Conservation (phyloP, 768 basidiomycete genomes). For the Rhizopogon sp. region DNA sequence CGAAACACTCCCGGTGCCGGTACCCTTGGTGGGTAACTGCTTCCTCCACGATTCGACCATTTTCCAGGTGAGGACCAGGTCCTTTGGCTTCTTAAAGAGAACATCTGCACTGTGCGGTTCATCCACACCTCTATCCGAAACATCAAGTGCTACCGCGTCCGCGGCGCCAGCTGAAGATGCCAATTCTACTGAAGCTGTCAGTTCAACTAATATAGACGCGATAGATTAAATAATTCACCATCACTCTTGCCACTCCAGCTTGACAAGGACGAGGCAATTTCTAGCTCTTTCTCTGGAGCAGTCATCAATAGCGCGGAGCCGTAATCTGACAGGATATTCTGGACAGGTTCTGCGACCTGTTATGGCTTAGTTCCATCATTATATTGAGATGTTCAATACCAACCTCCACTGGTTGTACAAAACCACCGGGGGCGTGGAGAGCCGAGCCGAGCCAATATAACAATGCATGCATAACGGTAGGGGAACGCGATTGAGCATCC, state of each 20-base stretch:
- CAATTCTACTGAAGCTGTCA: constrained; percentile 9
- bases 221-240: constrained; percentile 11
- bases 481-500: constrained; percentile 33
- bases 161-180: constrained; percentile 17
- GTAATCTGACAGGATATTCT: constrained; percentile 16
- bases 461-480: constrained; percentile 47
- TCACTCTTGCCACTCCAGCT: constrained; percentile 27
- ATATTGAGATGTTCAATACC: background rate
- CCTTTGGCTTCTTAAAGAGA: constrained; percentile 17
- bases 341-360: constrained; percentile 27
- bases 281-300: background rate
- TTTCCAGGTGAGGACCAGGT: constrained; percentile 16
- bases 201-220: background rate
- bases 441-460: constrained; percentile 56
- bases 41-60: constrained; percentile 29
- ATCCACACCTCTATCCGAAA: constrained; percentile 17
- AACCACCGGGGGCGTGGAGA: constrained; percentile 27
- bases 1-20: constrained; percentile 7
- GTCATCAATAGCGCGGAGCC: background rate
- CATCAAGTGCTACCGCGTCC: constrained; percentile 7
- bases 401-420: constrained; percentile 20
- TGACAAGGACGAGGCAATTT: constrained; percentile 19
- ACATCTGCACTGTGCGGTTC: constrained; percentile 1
- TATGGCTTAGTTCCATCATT: background rate
- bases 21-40: constrained; percentile 14